Conservation (phyloP, 768 basidiomycete genomes). For the Amylocystis lapponica region DNA sequence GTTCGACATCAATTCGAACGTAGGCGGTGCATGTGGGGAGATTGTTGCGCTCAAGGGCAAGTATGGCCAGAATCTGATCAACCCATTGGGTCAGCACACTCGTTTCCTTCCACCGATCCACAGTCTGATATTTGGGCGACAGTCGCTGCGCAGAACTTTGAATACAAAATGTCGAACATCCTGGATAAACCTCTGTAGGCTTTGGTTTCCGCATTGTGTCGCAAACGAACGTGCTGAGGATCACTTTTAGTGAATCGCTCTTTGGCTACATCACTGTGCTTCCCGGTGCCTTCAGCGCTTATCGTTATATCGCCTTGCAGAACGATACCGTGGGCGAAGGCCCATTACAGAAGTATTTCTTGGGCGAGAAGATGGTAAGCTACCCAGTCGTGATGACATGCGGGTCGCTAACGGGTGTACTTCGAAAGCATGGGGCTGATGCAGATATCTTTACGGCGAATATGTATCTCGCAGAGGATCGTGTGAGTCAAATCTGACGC, state of each 20-base stretch:
- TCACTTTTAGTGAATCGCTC: slow-evolving; percentile 52
- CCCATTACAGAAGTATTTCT: slow-evolving; percentile 91
- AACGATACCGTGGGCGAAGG: slow-evolving; percentile 82
- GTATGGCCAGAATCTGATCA: slow-evolving; percentile 71
- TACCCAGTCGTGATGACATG: neutral
- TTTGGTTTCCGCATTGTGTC: neutral
- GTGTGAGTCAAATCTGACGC: slow-evolving; percentile 33
- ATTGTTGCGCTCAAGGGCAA: slow-evolving; percentile 89
- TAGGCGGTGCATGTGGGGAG: slow-evolving; percentile 94
- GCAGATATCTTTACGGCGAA: slow-evolving; percentile 94
- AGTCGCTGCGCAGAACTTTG: slow-evolving; percentile 90
- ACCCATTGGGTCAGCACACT: slow-evolving; percentile 48
- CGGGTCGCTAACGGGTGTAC: too few species aligned
- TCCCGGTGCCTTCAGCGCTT: slow-evolving; percentile 90
- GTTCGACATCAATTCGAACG: slow-evolving; percentile 87
- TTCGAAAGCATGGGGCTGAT: slow-evolving; percentile 63
- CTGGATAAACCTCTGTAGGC: slow-evolving; percentile 77
- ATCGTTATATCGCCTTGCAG: slow-evolving; percentile 85
- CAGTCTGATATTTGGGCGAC: neutral
- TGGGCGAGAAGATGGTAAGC: slow-evolving; percentile 87
- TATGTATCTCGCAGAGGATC: slow-evolving; percentile 94
- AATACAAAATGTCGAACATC: slow-evolving; percentile 93
- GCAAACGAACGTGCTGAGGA: neutral
- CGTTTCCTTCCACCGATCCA: neutral
- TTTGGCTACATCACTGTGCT: slow-evolving; percentile 95